Evolutionary conservation across 768 basidiomycete species (phyloP), one percentile per base, ranked within the genome.

Genomic region (Psilocybe cyanescens): DNA sequence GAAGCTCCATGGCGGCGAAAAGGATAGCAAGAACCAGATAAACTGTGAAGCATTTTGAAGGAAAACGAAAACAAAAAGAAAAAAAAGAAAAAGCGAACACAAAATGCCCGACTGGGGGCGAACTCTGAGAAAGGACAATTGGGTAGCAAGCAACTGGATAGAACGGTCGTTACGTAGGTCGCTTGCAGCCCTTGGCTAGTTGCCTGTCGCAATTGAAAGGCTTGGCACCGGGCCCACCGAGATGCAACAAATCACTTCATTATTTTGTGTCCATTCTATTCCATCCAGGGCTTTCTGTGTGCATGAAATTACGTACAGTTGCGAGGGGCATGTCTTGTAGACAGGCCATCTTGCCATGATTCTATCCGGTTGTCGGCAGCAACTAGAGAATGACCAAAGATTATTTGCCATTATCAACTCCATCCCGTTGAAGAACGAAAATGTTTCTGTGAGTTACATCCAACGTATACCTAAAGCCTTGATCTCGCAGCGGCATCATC

Each of bases 401-500:
- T 4, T 44, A 7, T 14, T 16, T 44, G 11, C 14, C 41, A 44
- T 8, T 12, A 5, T 8, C 41, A 12, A 44, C n/a, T 44, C 12
- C 31, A 35, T 8, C 16, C 16, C 28, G 30, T 19, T 9, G 12
- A 17, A 55, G 5, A 41, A 16, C 5, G 33, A 8, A 12, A 30
- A 30, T 4, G n/a, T 16, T 33, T 30, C n/a, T 4, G 12, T 4
- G 8, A 56, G 14, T 55, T 63, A 49, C 54, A 58, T 55, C 47
- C 31, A 9, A 12, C 57, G 17, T 48, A 16, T 30, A 19, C 44
- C 48, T 71, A 82, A 62, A 87, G 67, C 59, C 79, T 78, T 8
- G 81, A 75, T 59, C 78, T 81, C 3, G 83, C 84, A 28, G 79
- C 81, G 8, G 79, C 80, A 65, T 87, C 83, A 50, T 85, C 85